phyloP scores from a whole-genome alignment of 225 moss, liverwort and hornwort species.

The Pseudoscleropodium purum region DNA sequence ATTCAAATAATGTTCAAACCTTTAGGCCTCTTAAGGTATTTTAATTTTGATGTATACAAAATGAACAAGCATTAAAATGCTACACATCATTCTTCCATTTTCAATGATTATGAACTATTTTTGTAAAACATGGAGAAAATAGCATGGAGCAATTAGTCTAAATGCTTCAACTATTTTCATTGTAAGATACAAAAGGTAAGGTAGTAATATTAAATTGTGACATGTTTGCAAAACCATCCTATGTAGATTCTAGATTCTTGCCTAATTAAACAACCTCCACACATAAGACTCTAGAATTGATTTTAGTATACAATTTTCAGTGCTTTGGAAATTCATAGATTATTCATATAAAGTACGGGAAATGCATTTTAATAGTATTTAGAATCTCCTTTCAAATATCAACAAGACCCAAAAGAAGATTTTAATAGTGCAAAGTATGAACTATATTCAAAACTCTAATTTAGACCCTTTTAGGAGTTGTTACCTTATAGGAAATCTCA shows the following conservation, averaged over 20 bases:
- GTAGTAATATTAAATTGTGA: too few relatives aligned
- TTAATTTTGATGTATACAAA: neutral
- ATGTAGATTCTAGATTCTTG: neutral
- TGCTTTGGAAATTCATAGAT: accelerated
- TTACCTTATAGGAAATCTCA: neutral
- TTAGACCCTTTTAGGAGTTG: neutral
- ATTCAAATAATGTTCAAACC: too few relatives aligned
- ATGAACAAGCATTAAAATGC: neutral
- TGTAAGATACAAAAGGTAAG: neutral
- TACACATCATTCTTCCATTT: neutral
- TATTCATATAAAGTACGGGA: accelerated
- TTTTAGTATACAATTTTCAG: accelerated
- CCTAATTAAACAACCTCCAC: accelerated
- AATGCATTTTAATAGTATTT: neutral
- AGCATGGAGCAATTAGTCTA: accelerated
- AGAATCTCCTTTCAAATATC: accelerated
- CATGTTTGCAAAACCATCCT: accelerated
- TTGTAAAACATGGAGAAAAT: neutral
- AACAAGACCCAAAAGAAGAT: neutral
- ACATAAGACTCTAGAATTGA: neutral
- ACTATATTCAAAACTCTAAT: neutral
- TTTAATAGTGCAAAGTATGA: too few relatives aligned
- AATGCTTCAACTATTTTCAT: neutral
- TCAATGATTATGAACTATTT: neutral
- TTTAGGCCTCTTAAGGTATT: neutral